phyloP scores from a whole-genome alignment of 1,284 basidiomycete species.

The Pseudozyma hubeiensis region DNA sequence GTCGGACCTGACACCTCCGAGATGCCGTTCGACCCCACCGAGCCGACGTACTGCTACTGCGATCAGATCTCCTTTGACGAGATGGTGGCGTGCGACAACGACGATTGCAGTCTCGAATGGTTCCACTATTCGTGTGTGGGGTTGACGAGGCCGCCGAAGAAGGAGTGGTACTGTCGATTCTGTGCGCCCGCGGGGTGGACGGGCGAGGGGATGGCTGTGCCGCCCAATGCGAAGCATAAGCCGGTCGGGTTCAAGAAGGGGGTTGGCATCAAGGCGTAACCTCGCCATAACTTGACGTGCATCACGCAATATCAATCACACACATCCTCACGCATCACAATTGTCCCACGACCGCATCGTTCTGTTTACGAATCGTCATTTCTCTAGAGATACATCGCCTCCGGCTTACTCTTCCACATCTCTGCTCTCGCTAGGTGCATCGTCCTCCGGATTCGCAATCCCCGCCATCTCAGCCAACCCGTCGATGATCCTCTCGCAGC shows the following conservation, averaged over 20 bases:
- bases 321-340: too few relatives aligned
- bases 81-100: constrained; percentile 70
- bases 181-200: constrained; percentile 60
- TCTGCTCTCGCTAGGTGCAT: constrained; percentile 22
- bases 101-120: constrained; percentile 72
- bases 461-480: constrained; percentile 62
- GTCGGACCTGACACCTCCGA: constrained; percentile 33
- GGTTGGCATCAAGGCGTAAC: constrained; percentile 21
- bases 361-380: too few relatives aligned
- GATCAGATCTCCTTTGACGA: constrained; percentile 71
- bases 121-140: constrained; percentile 67
- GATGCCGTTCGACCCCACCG: constrained; percentile 69
- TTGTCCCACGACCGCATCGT: too few relatives aligned
- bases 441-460: constrained; percentile 5
- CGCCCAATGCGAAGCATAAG: constrained; percentile 34
- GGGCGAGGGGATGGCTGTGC: constrained; percentile 51
- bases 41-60: constrained; percentile 73
- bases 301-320: background rate
- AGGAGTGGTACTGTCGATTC: constrained; percentile 68
- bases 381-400: background rate
- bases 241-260: constrained; percentile 28
- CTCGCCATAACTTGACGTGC: too few relatives aligned
- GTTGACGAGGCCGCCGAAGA: constrained; percentile 46
- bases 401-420: background rate
- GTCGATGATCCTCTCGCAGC: constrained; percentile 59